Evolutionary conservation across 225 moss, liverwort and hornwort species (phyloP), one percentile per base, ranked within the genome.

Genomic region (Polytrichum formosum): DNA sequence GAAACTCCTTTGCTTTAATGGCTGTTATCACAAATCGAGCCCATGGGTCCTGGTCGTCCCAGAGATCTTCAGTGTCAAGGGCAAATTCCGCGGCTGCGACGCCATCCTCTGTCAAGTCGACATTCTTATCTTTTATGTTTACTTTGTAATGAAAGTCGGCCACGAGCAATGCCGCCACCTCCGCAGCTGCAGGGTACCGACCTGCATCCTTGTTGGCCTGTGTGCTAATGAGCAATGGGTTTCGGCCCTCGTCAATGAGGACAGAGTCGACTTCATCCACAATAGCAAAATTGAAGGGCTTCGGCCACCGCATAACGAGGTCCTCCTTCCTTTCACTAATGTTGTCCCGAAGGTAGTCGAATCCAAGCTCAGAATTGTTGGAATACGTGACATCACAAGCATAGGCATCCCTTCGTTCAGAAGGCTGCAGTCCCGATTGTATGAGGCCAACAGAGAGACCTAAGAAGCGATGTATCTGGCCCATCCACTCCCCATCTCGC

Each of bases 261-360:
- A 98, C 98, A 21, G 98, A 98, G 71, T 98, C 98, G 5, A 98
- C 98, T 77, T 98, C 98, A 77, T 98, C 98, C 28, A 98, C 98
- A 26, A 94, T 88, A 18, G 98, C 98, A 72, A 98, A 98, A 80
- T 92, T 92, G 78, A 98, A 94, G 2, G 98, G 98, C 37, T 84
- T 84, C 2, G 98, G 98, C 97, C 98, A 98, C 18, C 94, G 86
- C 98, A 98, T 91, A 61, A 98, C 98, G 56, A 98, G 91, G 72
- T 94, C 94, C 71, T 94, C 94, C 83, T 91, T 91, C 77, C 84
- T 98, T 62, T 92, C 92, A 71, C 94, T 92, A 19, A 94, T 98
- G 73, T 94, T 92, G 81, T 98, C 98, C 28, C 98, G 90, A 26
- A 98, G 86, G 74, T 98, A 98, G 80, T 98, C 98, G 64, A 98